Evolutionary conservation across 2,329 filamentous ascomycete species (phyloP), one percentile per base, ranked within the genome.

Genomic region (Diaporthe amygdali): DNA sequence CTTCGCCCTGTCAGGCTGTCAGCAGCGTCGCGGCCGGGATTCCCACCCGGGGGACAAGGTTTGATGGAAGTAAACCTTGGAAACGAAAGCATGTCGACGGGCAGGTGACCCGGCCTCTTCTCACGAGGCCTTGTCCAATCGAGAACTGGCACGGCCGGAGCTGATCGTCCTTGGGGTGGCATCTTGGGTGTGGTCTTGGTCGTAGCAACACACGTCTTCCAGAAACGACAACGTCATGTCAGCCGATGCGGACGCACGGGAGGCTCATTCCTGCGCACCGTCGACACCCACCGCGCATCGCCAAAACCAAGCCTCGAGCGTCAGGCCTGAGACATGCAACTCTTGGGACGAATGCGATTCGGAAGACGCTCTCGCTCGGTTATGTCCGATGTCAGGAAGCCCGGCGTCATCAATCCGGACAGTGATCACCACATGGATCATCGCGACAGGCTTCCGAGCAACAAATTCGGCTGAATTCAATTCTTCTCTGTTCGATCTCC

Each of bases 371-470:
- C 39, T 44, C 56, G 10, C 56, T 63, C 56, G 56, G 56, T 47
- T 34, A 63, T 63, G 56, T 63, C 56, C 56, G 56, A 63, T 41
- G 27, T 63, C 41, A 63, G 34, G 34, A 47, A 22, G 25, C 22
- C 25, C 7, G 54, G 12, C 34, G 3, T 63, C 56, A 27, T 46
- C 39, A 22, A 15, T 25, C 12, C 2, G 44, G 41, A 47, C 56
- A 47, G 39, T 46, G 56, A 63, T 63, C 56, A 63, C 56, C 56
- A 32, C 41, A 63, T 63, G 56, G 56, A 63, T 63, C 56, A 61
- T 44, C 15, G 39, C 39, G 5, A 63, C 56, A 63, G 39, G 41
- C 56, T 47, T 47, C 56, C n/a, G 56, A 32, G 25, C 27, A 63
- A 46, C 5, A 63, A 9, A 17, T 34, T 63, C 41, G 39, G 56